Base-by-base conservation (phyloP, 306 rosid species). In the Cajanus cajan region DNA sequence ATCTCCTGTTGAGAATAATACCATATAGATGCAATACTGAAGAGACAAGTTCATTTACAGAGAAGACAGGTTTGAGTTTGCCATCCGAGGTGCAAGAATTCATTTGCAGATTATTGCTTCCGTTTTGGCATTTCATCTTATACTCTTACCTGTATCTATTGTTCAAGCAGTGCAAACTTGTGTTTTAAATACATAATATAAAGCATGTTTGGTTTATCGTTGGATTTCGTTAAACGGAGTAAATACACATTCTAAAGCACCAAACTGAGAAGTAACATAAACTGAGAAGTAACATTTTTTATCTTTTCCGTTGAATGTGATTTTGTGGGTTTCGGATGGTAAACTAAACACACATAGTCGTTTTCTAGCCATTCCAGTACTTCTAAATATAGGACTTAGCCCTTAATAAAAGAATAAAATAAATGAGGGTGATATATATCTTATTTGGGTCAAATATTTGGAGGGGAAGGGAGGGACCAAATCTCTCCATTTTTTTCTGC, bases 21-120 rank as follows among this genome's bases (percentile, higher is more conserved):
- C 39, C 3, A 51, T 70, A 15, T 21, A 47, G 68, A 66, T 80
- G 76, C 40, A 65, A 73, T 71, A 43, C 15, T 68, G 67, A 50
- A 69, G 68, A 52, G 64, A 44, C 80, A 13, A 68, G 22, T 58
- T 69, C 51, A 69, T 59, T 5, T 68, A 25, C 57, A 40, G 15
- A 44, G 48, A 48, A 58, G 52, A 57, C 57, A 33, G 76, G 8
- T 36, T 63, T 73, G 73, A 52, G 45, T 67, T 47, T 33, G 25
- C 52, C 21, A 52, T 66, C 44, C 51, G 52, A 48, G 13, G 28
- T 34, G 47, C 73, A 62, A 80, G 11, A 73, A 14, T 39, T 6
- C 24, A 68, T 21, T 64, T 41, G 36, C 63, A 45, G 77, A 37
- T 75, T 34, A 58, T 47, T 76, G 36, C 69, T 57, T 62, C 18